Conservation (phyloP, 163 green algal genomes). For the Prototheca cutis region DNA sequence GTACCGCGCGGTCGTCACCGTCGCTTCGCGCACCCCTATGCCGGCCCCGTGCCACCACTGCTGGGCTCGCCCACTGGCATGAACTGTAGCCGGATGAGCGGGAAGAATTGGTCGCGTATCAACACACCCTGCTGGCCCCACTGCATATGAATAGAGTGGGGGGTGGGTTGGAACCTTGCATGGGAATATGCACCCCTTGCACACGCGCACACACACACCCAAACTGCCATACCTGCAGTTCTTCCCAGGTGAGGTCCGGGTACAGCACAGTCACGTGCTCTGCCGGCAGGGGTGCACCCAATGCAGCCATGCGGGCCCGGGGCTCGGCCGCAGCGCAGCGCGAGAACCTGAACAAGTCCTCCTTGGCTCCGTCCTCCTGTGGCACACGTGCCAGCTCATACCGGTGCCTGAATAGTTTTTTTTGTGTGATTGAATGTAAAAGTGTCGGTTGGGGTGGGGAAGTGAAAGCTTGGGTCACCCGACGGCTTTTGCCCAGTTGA, state of each 20-base stretch:
- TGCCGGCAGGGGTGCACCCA: constrained; percentile 57
- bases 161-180: no score
- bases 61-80: neutral
- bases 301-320: constrained; percentile 27
- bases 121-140: constrained; percentile 12
- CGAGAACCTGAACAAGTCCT: constrained; percentile 52
- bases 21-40: neutral
- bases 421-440: constrained; percentile 76
- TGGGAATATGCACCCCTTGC: no score
- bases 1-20: no score
- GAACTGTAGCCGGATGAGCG: constrained; percentile 21
- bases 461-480: no score
- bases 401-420: constrained; percentile 13
- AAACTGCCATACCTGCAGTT: constrained; percentile 60
- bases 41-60: neutral
- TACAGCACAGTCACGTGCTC: constrained; percentile 46
- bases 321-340: constrained; percentile 52
- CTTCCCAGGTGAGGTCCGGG: constrained; percentile 56
- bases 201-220: no score
- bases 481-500: no score
- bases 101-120: constrained; percentile 10
- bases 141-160: no score
- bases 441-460: no score
- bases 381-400: constrained; percentile 19
- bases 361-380: neutral